A percentile compares a stretch with the other conserved stretches of the same genome.
phyloP scores from a whole-genome alignment of 116 monocot genomes.

The Papilionanthe hybrid region DNA sequence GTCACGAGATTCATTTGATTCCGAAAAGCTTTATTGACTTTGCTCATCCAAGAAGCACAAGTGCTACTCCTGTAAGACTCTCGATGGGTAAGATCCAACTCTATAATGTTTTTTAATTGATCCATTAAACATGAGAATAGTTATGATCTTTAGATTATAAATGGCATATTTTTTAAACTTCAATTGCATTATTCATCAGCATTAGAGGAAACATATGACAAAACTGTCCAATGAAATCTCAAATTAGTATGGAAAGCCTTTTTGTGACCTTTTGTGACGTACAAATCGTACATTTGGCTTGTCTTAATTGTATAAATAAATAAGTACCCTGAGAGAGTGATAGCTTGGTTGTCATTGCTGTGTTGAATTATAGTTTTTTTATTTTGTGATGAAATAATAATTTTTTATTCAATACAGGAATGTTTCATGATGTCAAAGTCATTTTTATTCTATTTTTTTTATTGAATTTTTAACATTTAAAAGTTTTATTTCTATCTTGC shows the following conservation, averaged over 20 bases:
- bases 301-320: neutral
- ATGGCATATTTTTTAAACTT: neutral
- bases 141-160: neutral
- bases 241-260: neutral
- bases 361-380: neutral
- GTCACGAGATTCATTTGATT: neutral
- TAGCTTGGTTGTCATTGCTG: neutral
- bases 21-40: neutral
- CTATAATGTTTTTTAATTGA: neutral
- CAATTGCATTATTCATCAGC: neutral
- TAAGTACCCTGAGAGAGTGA: neutral
- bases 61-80: neutral
- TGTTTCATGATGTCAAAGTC: neutral
- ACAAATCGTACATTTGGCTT: neutral
- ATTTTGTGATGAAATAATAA: neutral
- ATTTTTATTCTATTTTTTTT: neutral
- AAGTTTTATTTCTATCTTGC: constrained; percentile 17
- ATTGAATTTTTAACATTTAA: constrained; percentile 1
- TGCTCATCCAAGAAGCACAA: neutral
- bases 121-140: neutral
- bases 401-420: neutral
- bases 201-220: neutral
- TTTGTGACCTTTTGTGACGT: neutral
- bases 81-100: neutral
- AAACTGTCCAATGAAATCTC: neutral